Base-by-base conservation (phyloP, 2,329 filamentous ascomycete genomes). In the Penicillium vulpinum region DNA sequence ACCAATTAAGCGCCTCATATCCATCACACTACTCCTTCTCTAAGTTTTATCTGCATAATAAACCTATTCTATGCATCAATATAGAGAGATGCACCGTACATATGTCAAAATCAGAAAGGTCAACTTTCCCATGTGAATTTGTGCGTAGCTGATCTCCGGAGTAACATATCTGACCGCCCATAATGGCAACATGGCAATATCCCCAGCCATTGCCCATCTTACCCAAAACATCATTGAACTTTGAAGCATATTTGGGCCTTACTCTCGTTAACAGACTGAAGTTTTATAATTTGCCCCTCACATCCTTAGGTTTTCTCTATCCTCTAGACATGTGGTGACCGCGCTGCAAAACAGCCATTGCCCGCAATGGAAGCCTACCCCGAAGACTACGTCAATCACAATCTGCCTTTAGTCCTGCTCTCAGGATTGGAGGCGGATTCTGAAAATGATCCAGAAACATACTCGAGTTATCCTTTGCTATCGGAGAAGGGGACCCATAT, bases 361-460 rank as follows among this genome's bases (percentile, higher is more conserved):
- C 70, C 68, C 73, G 69, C 69, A 67, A 80, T 80, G 78, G 76
- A 80, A 65, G 75, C 74, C 59, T 80, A 78, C 62, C 77, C 78
- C 24, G 66, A 73, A 62, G 88, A 88, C 75, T 96, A 92, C 78
- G 81, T 96, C 73, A 85, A 88, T 72, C 92, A 94, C 77, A 95
- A 94, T 76, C 83, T 95, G 67, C 93, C 93, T 35, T 83, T 96
- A 56, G 78, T 97, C 59, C 80, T 95, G 45, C 83, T 96, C 33
- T 91, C 91, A 36, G 94, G 93, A 13, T 82, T 97, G 33, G 81
- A 76, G 70, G 70, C 70, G 63, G 67, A 61, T 9, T 66, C 57
- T 43, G 77, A 74, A 67, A 70, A 67, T 49, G 68, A 70, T 5
- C 35, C 60, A n/a, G 63, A 67, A 26, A 63, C 45, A 33, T 51